phyloP scores from a whole-genome alignment of 2,329 filamentous ascomycete species.

The Fusarium circinatum region DNA sequence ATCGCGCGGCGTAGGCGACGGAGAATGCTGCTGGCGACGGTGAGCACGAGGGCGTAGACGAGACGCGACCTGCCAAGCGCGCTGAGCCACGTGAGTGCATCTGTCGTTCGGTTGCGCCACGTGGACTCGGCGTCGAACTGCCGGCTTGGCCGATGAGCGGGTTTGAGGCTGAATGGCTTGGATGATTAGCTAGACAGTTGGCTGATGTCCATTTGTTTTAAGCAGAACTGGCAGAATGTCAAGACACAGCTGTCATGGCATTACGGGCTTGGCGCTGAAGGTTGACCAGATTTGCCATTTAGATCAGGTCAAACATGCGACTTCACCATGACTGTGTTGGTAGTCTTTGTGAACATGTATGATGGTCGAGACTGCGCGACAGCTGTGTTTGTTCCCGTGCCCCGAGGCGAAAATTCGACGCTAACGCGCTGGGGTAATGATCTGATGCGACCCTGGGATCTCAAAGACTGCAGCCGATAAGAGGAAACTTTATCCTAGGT shows the following conservation, averaged over 20 bases:
- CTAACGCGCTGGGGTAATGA: not conserved
- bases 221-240: not conserved
- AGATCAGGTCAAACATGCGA: fast-evolving
- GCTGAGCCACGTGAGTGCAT: not conserved
- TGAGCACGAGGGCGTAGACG: fast-evolving
- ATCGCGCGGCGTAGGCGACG: fast-evolving
- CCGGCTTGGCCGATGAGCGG: not conserved
- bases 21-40: not conserved
- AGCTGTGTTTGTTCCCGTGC: not conserved
- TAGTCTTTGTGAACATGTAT: not conserved
- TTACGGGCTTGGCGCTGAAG: not conserved
- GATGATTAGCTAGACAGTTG: not conserved
- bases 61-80: not conserved
- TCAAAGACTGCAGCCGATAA: not conserved
- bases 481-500: not conserved
- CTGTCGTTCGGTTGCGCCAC: not conserved
- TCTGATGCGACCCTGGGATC: not conserved
- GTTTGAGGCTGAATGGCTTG: not conserved
- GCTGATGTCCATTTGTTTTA: fast-evolving
- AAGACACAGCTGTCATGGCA: not conserved
- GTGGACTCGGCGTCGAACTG: not conserved
- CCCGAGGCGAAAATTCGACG: not conserved
- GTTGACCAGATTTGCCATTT: too few species aligned
- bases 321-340: not conserved
- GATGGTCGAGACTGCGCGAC: not conserved